A percentile compares a stretch with the other conserved stretches of the same genome.
Conservation (phyloP, 139 green algal species). For the Desmodesmus armatus region DNA sequence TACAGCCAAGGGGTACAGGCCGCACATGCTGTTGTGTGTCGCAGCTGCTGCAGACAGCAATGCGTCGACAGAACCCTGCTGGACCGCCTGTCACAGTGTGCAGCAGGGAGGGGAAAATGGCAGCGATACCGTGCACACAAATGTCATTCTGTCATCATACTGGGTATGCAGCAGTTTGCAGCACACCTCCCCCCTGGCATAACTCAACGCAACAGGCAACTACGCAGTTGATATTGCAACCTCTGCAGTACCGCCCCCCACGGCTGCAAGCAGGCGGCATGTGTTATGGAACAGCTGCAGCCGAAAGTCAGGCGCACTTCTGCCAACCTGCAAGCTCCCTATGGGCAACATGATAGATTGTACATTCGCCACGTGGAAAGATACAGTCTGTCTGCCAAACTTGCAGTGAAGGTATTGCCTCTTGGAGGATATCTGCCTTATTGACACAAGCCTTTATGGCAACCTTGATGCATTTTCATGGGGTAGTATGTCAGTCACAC, state of each 20-base stretch:
- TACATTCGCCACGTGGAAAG: background rate
- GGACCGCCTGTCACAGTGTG: conserved; percentile 1
- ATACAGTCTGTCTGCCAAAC: background rate
- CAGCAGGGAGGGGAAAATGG: background rate
- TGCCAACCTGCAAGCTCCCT: too few relatives aligned
- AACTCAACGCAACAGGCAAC: background rate
- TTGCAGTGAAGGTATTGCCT: background rate
- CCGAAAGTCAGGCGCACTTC: too few relatives aligned
- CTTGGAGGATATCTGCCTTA: background rate
- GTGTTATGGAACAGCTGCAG: too few relatives aligned
- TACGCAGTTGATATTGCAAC: too few relatives aligned
- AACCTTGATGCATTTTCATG: background rate
- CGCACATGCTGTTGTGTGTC: conserved; percentile 35
- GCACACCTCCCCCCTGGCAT: background rate
- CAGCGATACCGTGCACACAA: background rate
- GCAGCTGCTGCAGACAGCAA: conserved; percentile 19
- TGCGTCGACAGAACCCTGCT: background rate
- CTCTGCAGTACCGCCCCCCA: background rate
- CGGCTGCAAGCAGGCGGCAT: too few relatives aligned
- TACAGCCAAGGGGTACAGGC: conserved; percentile 29
- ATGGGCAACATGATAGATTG: background rate
- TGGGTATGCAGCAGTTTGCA: background rate
- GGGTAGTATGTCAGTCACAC: background rate
- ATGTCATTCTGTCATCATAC: background rate
- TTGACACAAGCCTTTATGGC: background rate